These are phyloP conservation scores for Aspergillus thermomutatus DNA, from an alignment of 2,329 filamentous ascomycete genomes.

Conservation along the genomic window DNA sequence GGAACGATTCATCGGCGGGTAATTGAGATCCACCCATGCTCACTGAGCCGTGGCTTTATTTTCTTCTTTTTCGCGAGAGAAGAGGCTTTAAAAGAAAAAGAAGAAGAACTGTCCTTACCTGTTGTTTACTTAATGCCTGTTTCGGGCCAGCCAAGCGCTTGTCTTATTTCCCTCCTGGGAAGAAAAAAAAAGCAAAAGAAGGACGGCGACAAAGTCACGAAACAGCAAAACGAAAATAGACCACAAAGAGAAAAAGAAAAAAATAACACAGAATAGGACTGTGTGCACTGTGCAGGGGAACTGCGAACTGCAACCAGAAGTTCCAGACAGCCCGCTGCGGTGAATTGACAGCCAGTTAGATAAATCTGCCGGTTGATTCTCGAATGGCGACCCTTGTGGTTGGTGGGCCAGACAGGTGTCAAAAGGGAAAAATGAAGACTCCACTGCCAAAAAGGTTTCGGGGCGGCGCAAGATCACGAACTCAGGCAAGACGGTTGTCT, in stretches of 20 bases:
- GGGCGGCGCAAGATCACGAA: conserved; percentile 10
- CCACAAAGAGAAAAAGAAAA: conserved; percentile 3
- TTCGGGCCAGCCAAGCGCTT: not conserved
- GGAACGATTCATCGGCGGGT: not conserved
- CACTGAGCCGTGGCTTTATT: not conserved
- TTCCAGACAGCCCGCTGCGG: conserved; percentile 14
- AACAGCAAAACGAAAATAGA: not conserved
- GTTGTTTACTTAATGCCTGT: not conserved
- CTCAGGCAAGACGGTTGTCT: not conserved
- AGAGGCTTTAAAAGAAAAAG: not conserved
- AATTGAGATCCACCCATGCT: not conserved
- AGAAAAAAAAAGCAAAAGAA: conserved; percentile 5
- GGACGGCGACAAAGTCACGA: conserved; percentile 3
- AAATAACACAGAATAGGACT: not conserved
- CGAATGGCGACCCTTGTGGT: conserved; percentile 11
- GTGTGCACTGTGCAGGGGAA: not conserved
- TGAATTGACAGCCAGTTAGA: conserved; percentile 15
- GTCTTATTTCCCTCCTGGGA: not conserved
- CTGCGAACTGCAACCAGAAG: conserved; percentile 4
- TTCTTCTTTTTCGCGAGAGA: not conserved
- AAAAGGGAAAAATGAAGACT: conserved; percentile 14
- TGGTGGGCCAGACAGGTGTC: conserved; percentile 25
- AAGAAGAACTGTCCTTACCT: not conserved
- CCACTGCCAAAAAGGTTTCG: conserved; percentile 20
- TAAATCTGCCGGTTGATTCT: conserved; percentile 8